Conservation (phyloP, 768 basidiomycete species). For the Nidula microcarpa region DNA sequence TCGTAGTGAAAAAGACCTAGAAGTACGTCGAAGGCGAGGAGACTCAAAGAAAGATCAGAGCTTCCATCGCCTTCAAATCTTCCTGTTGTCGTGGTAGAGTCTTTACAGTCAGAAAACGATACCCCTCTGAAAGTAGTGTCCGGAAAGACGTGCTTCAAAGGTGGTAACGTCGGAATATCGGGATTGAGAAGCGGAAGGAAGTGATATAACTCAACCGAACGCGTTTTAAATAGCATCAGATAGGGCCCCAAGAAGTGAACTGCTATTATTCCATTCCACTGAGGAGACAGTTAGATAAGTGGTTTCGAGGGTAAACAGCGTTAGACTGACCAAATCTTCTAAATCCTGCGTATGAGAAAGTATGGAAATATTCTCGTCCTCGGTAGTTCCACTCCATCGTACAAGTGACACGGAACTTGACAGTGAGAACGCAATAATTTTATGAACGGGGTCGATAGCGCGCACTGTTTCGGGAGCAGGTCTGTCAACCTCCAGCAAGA, state of each 20-base stretch:
- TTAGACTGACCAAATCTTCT: constrained; percentile 27
- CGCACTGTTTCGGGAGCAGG: constrained; percentile 23
- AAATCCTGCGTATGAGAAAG: constrained; percentile 18
- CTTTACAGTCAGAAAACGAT: constrained; percentile 28
- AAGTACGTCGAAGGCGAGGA: constrained; percentile 41
- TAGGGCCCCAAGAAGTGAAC: constrained; percentile 44
- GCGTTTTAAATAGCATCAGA: constrained; percentile 49
- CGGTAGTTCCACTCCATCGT: constrained; percentile 22
- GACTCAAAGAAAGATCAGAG: constrained; percentile 17
- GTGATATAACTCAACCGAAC: constrained; percentile 44
- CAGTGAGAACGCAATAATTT: constrained; percentile 27
- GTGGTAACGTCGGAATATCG: constrained; percentile 2
- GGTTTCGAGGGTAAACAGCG: neutral
- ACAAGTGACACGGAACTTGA: constrained; percentile 29
- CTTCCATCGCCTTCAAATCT: neutral
- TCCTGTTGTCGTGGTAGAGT: neutral
- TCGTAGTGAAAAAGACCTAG: constrained; percentile 51
- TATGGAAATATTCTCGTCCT: constrained; percentile 4
- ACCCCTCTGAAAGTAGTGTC: constrained; percentile 39
- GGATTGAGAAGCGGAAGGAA: constrained; percentile 16
- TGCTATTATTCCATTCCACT: constrained; percentile 41
- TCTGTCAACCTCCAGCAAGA: constrained; percentile 12
- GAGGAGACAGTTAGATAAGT: neutral
- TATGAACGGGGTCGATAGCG: constrained; percentile 25
- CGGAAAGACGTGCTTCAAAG: constrained; percentile 17